Percentiles rank a stretch among this genome's conserved stretches.
These are phyloP conservation scores for Penicillium turbatum DNA, from an alignment of 495 filamentous ascomycete species.

Conservation along the genomic window DNA sequence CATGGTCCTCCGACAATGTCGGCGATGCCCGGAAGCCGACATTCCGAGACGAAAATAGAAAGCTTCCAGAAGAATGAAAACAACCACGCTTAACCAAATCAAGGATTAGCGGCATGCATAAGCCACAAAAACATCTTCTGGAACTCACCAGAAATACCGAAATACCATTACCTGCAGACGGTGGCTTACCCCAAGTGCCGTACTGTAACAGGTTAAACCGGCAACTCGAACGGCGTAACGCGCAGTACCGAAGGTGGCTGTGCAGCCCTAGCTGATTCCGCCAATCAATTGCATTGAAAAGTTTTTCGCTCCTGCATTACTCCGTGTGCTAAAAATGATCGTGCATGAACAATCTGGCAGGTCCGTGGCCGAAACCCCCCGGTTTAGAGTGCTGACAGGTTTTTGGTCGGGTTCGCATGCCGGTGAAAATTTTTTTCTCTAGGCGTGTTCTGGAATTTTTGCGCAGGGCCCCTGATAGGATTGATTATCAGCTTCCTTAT, in stretches of 20 bases:
- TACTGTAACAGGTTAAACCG: slow-evolving; percentile 10
- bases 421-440: slow-evolving; percentile 8
- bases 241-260: slow-evolving; percentile 9
- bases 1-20: neutral
- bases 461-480: neutral
- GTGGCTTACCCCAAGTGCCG: neutral
- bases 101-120: neutral
- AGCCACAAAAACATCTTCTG: slow-evolving; percentile 4
- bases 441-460: neutral
- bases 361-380: neutral
- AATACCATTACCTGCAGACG: slow-evolving; percentile 1
- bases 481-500: neutral
- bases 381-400: slow-evolving; percentile 8
- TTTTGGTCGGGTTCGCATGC: slow-evolving; percentile 2
- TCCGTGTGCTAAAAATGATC: slow-evolving; percentile 5
- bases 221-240: slow-evolving; percentile 4
- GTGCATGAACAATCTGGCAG: neutral
- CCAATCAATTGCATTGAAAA: slow-evolving; percentile 10
- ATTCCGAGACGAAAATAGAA: slow-evolving; percentile 12
- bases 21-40: slow-evolving; percentile 5
- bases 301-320: slow-evolving; percentile 4
- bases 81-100: neutral
- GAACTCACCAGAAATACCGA: slow-evolving; percentile 8
- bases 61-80: slow-evolving; percentile 8
- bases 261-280: neutral